phyloP scores from a whole-genome alignment of 208 protist genomes.

The Crithidia expoeki region DNA sequence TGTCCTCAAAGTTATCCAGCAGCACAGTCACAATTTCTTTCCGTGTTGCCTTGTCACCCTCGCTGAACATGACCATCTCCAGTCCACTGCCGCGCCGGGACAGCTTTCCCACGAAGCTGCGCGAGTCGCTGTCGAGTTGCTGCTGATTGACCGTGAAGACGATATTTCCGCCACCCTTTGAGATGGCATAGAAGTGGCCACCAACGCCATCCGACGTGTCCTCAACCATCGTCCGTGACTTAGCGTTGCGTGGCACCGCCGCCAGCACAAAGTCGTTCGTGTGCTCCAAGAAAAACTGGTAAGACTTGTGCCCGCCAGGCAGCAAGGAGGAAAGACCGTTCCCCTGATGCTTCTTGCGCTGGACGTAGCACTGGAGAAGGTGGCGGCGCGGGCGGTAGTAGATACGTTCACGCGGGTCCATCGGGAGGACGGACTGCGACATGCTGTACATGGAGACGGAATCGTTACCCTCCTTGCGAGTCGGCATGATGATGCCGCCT shows the following conservation, averaged over 20 bases:
- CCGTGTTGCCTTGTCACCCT: slow-evolving; percentile 37
- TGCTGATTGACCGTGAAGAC: slow-evolving; percentile 42
- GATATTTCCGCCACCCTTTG: slow-evolving; percentile 32
- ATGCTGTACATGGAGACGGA: slow-evolving; percentile 53
- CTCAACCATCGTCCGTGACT: slow-evolving; percentile 23
- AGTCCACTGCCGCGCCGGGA: slow-evolving; percentile 28
- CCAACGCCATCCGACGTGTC: slow-evolving; percentile 37
- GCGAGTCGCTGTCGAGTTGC: slow-evolving; percentile 33
- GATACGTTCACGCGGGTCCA: slow-evolving; percentile 50
- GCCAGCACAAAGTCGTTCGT: slow-evolving; percentile 52
- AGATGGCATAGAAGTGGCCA: slow-evolving; percentile 30
- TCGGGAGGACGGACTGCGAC: slow-evolving; percentile 46
- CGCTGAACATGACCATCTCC: slow-evolving; percentile 53
- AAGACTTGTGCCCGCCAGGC: slow-evolving; percentile 27
- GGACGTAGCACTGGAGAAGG: slow-evolving; percentile 53
- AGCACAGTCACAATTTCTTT: slow-evolving; percentile 45
- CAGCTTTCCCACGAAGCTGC: slow-evolving; percentile 45
- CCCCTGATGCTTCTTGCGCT: slow-evolving; percentile 27
- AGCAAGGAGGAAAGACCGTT: slow-evolving; percentile 25
- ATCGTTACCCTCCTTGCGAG: slow-evolving; percentile 44
- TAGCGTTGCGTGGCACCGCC: slow-evolving; percentile 21
- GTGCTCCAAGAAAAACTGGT: slow-evolving; percentile 45
- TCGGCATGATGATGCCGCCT: slow-evolving; percentile 33
- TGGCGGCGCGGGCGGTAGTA: slow-evolving; percentile 52
- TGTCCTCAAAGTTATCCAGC: slow-evolving; percentile 36